phyloP scores from a whole-genome alignment of 768 basidiomycete species.

The Lactarius indigo region DNA sequence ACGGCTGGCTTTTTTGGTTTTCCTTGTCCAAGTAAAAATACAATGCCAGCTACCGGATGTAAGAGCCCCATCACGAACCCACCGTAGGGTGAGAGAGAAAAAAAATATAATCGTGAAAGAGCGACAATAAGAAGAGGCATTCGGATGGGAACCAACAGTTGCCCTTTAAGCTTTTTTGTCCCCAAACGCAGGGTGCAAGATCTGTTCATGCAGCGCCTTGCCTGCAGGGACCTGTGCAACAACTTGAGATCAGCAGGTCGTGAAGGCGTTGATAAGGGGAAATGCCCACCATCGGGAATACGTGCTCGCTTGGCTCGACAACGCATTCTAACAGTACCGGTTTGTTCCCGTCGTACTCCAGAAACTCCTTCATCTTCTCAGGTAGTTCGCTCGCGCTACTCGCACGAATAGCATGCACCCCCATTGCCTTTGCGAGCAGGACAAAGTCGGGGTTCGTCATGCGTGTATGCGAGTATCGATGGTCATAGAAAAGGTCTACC shows the following conservation, averaged over 20 bases:
- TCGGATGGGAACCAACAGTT: background rate
- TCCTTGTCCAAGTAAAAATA: conserved; percentile 4
- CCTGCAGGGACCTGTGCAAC: conserved; percentile 77
- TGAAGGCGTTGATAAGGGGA: background rate
- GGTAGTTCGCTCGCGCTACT: conserved; percentile 70
- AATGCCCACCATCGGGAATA: conserved; percentile 78
- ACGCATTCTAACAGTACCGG: conserved; percentile 91
- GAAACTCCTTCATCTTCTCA: conserved; percentile 96
- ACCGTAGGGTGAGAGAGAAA: background rate
- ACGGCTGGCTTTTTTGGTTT: background rate
- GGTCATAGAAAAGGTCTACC: conserved; percentile 90
- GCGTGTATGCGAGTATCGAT: conserved; percentile 92
- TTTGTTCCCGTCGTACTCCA: conserved; percentile 85
- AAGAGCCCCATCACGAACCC: background rate
- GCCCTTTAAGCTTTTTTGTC: conserved; percentile 3
- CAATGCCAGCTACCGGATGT: conserved; percentile 13
- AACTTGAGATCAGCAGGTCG: conserved; percentile 26
- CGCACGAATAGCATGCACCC: conserved; percentile 86
- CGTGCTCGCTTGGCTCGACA: conserved; percentile 81
- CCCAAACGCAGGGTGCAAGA: conserved; percentile 58
- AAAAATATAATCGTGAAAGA: conserved; percentile 3
- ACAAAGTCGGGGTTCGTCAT: conserved; percentile 98
- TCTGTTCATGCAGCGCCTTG: conserved; percentile 89
- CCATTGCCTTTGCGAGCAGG: conserved; percentile 84
- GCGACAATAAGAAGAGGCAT: background rate